Percentiles rank a stretch among this genome's conserved stretches.
Evolutionary conservation across 345 rosid species (phyloP).

Genomic region (Eucalyptus tenuipes): DNA sequence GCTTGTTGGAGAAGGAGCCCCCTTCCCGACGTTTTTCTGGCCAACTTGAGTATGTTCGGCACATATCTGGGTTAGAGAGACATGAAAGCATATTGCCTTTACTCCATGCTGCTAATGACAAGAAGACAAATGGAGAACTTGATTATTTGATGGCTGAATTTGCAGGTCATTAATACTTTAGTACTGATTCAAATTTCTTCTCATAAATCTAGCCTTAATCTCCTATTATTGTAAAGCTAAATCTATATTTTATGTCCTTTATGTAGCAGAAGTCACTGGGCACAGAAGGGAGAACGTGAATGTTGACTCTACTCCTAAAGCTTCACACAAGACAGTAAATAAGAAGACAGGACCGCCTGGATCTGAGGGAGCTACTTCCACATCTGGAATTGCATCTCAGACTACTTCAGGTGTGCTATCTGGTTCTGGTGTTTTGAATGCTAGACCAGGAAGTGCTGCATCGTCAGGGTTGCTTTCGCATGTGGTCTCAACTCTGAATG

Average conservation of each 20-base stretch:
- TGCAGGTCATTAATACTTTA: slow-evolving; percentile 50
- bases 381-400: slow-evolving; percentile 82
- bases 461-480: slow-evolving; percentile 89
- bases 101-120: slow-evolving; percentile 75
- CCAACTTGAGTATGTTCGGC: slow-evolving; percentile 77
- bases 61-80: slow-evolving; percentile 75
- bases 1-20: slow-evolving; percentile 98
- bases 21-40: slow-evolving; percentile 81
- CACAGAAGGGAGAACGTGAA: slow-evolving; percentile 77
- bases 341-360: slow-evolving; percentile 48
- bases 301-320: slow-evolving; percentile 47
- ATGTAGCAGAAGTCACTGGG: slow-evolving; percentile 62
- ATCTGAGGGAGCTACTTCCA: slow-evolving; percentile 66
- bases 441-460: slow-evolving; percentile 94
- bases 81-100: slow-evolving; percentile 89
- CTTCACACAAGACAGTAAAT: slow-evolving; percentile 38
- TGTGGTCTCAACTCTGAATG: slow-evolving; percentile 83
- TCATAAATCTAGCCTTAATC: not conserved
- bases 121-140: slow-evolving; percentile 83
- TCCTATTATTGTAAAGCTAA: not conserved
- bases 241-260: not conserved
- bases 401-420: slow-evolving; percentile 91
- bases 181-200: not conserved
- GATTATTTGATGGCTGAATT: slow-evolving; percentile 95
- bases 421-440: slow-evolving; percentile 96